Evolutionary conservation across 139 green algal genomes (phyloP), one percentile per base, ranked within the genome.

Genomic region (Ettlia oleoabundans): DNA sequence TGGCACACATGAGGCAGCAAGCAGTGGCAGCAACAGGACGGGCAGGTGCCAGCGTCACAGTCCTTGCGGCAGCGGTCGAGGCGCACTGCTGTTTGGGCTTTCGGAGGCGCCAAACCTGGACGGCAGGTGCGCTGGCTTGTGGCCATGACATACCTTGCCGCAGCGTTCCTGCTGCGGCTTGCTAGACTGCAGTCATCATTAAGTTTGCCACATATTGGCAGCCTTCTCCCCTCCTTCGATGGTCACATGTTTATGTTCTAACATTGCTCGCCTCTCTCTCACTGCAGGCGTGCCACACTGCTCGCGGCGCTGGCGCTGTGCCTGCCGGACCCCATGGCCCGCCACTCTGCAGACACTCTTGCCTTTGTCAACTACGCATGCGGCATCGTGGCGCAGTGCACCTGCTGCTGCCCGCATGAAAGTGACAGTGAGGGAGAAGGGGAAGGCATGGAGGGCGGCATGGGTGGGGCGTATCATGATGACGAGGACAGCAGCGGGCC

Each of bases 81-180:
- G 73, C 24, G 55, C 73, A 35, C 73, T 80, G 53, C 52, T 80
- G 73, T 52, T 80, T 69, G 73, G 73, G 37, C 35, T 77, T 7
- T 10, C 69, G 10, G 9, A 51, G 9, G 9, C 8, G 7, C 42
- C 69, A 10, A 32, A 8, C 22, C 42, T 58, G 26, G 42, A 62
- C 6, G n/a, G 7, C 9, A n/a, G n/a, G n/a, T n/a, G n/a, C n/a
- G n/a, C n/a, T n/a, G n/a, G n/a, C n/a, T n/a, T n/a, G n/a, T n/a
- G n/a, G n/a, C n/a, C n/a, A n/a, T n/a, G n/a, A n/a, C n/a, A n/a
- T n/a, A n/a, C n/a, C n/a, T n/a, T n/a, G n/a, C n/a, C n/a, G n/a
- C n/a, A n/a, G n/a, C n/a, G n/a, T n/a, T n/a, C n/a, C n/a, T n/a
- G n/a, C n/a, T n/a, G n/a, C n/a, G n/a, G n/a, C n/a, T n/a, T n/a